These are phyloP conservation scores for Cicer yamashitae DNA, from an alignment of 306 rosid genomes.

Conservation along the genomic window DNA sequence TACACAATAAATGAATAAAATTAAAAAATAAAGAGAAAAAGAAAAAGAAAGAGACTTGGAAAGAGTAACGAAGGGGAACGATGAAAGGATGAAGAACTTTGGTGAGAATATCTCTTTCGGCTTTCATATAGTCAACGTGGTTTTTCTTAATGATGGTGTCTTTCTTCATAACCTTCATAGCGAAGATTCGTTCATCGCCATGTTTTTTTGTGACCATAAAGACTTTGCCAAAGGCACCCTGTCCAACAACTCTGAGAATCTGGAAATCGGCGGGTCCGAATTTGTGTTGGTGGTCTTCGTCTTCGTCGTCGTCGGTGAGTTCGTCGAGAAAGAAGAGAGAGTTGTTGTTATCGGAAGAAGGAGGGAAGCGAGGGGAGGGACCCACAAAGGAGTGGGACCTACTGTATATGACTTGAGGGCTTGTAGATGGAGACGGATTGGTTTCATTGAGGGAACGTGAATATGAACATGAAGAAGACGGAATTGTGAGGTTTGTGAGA, in stretches of 20 bases:
- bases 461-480: conserved; percentile 49
- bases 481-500: conserved; percentile 71
- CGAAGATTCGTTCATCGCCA: conserved; percentile 58
- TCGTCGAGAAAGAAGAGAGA: conserved; percentile 52
- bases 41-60: conserved; percentile 56
- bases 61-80: conserved; percentile 91
- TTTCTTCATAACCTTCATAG: conserved; percentile 97
- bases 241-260: conserved; percentile 80
- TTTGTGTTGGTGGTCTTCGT: conserved; percentile 42
- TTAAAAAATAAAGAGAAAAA: not conserved
- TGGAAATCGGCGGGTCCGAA: conserved; percentile 80
- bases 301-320: conserved; percentile 56
- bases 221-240: conserved; percentile 92
- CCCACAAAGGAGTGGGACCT: conserved; percentile 98
- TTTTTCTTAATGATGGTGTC: conserved; percentile 87
- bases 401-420: conserved; percentile 68
- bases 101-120: conserved; percentile 94
- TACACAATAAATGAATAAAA: not conserved
- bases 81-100: conserved; percentile 86
- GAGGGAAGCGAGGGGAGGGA: conserved; percentile 77
- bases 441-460: conserved; percentile 31
- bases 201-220: conserved; percentile 72
- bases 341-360: conserved; percentile 40
- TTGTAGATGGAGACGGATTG: conserved; percentile 39
- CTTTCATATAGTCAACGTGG: conserved; percentile 93